A percentile compares a stretch with the other conserved stretches of the same genome.
These are phyloP conservation scores for Peniophora sp. DNA, from an alignment of 1,284 basidiomycete genomes.

Conservation along the genomic window DNA sequence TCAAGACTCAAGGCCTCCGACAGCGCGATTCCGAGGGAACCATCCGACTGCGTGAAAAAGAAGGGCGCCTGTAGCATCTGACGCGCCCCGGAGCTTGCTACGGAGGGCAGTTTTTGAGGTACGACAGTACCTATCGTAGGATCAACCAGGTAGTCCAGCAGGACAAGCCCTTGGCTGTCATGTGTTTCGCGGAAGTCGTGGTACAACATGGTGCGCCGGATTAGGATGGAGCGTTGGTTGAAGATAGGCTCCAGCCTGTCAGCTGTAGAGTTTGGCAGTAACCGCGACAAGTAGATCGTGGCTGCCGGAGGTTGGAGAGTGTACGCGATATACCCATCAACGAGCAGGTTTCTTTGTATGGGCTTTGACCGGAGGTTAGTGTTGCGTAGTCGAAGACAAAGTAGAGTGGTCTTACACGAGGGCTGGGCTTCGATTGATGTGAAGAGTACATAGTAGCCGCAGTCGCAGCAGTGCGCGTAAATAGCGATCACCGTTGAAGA, in stretches of 20 bases:
- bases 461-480: too few relatives aligned
- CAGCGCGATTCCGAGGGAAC: not conserved
- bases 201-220: not conserved
- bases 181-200: too few relatives aligned
- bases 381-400: not conserved
- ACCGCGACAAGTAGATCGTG: not conserved
- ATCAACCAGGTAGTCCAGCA: not conserved
- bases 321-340: not conserved
- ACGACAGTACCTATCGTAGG: not conserved
- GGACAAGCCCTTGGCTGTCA: too few relatives aligned
- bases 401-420: too few relatives aligned
- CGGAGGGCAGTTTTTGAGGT: not conserved
- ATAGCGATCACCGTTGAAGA: too few relatives aligned
- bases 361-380: not conserved
- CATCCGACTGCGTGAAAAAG: not conserved
- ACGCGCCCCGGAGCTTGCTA: not conserved
- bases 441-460: too few relatives aligned
- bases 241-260: slow-evolving; percentile 6
- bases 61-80: not conserved
- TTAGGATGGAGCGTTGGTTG: not conserved
- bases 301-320: not conserved
- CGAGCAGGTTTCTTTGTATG: not conserved
- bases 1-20: not conserved
- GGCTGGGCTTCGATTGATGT: too few relatives aligned
- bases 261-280: not conserved